Base-by-base conservation (phyloP, 192 early-diverging fungal genomes). In the Podila epicladia region DNA sequence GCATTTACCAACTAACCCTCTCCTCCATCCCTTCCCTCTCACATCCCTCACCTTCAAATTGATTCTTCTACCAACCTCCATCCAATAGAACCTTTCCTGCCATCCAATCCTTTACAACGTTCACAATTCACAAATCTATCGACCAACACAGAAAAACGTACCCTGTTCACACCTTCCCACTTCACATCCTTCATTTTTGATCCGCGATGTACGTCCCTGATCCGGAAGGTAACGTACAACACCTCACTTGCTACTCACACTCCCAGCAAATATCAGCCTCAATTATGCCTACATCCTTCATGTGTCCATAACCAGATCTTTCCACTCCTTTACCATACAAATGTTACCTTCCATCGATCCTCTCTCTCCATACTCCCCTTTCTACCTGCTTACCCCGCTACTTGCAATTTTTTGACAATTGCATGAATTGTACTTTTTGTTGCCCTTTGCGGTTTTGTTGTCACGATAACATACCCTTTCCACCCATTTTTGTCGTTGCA, bases 211-310 rank as follows among this genome's bases (percentile, higher is more conserved):
- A 66, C 48, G 64, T 63, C 13, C 69, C 75, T 8, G 75, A 78
- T 48, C 64, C 75, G 35, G 75, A 71, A 78, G 75, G 75, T 78
- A 71, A 70, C 15, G 41, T 45, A 15, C 1, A 17, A n/a, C 26
- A 5, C 67, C 1, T 19, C 17, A 17, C 0, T 45, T 45, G 13
- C 41, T 45, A 15, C 2, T 17, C 13, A 12, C 41, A 45, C 15
- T 4, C 41, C 2, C 13, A 45, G 41, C 41, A 17, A 9, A 12
- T 45, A 12, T 17, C 41, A 12, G 3, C 41, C 1, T 45, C 41
- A 45, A 45, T 2, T 0, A 45, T 4, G 13, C 15, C 41, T 45
- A 45, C 41, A 45, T 35, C 59, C 28, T 37, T 9, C 35, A 37
- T 37, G 24, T 19, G 24, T 19, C 9, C 59, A 28, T 32, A 31